Conservation (phyloP, 1,139 yeast species). For the Hyphopichia wangnamkhiaoensis region DNA sequence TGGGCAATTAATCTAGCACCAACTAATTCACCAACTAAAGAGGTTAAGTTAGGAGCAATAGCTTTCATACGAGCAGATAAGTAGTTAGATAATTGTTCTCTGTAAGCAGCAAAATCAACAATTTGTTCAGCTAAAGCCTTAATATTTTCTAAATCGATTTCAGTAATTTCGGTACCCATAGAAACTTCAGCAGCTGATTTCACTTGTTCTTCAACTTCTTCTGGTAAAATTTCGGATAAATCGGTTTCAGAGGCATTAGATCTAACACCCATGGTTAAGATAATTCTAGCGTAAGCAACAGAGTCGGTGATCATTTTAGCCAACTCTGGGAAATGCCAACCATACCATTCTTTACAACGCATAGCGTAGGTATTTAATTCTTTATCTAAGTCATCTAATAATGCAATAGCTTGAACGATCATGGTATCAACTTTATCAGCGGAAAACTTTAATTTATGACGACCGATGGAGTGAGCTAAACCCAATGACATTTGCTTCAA, state of each 20-base stretch:
- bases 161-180: constrained; percentile 98
- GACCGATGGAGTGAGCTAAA: constrained; percentile 95
- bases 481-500: constrained; percentile 94
- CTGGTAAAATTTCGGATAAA: constrained; percentile 88
- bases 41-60: constrained; percentile 96
- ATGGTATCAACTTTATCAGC: constrained; percentile 98
- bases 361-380: constrained; percentile 96
- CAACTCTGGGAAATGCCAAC: constrained; percentile 99
- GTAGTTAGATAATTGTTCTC: constrained; percentile 84
- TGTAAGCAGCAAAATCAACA: constrained; percentile 88
- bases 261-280: constrained; percentile 92
- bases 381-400: constrained; percentile 94
- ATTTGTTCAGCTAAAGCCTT: constrained; percentile 92
- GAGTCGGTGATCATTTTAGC: constrained; percentile 95
- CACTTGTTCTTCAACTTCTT: constrained; percentile 79
- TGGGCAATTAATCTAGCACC: constrained; percentile 98
- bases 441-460: constrained; percentile 94
- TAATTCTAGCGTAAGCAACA: constrained; percentile 90
- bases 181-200: constrained; percentile 93
- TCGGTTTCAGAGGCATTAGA: constrained; percentile 89
- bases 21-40: constrained; percentile 95
- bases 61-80: constrained; percentile 94
- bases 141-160: constrained; percentile 88
- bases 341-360: constrained; percentile 99
- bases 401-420: constrained; percentile 98